These are phyloP conservation scores for Metschnikowia koreensis DNA, from an alignment of 805 yeast genomes.

Conservation along the genomic window DNA sequence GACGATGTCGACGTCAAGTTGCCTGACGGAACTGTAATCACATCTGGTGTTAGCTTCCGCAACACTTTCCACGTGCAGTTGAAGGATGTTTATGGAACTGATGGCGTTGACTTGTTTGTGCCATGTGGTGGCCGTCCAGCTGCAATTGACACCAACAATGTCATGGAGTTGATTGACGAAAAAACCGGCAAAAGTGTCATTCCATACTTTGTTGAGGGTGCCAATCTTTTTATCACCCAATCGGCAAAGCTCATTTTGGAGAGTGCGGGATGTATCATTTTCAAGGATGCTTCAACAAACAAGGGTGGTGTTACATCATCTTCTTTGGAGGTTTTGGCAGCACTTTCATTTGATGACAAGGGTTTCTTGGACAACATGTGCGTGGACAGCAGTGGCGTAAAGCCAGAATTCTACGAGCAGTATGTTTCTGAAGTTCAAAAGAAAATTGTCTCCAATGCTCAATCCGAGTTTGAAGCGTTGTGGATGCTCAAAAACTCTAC, in stretches of 20 bases:
- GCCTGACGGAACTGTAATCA: conserved; percentile 73
- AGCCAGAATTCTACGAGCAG: conserved; percentile 74
- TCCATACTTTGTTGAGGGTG: conserved; percentile 95
- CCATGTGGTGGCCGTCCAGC: conserved; percentile 99
- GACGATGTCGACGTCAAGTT: conserved; percentile 78
- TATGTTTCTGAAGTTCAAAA: conserved; percentile 84
- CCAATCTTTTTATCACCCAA: conserved; percentile 92
- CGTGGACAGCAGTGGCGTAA: conserved; percentile 48
- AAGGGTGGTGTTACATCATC: conserved; percentile 99
- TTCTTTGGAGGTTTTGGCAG: conserved; percentile 91
- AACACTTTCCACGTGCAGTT: conserved; percentile 82
- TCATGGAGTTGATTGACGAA: conserved; percentile 63
- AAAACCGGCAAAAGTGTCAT: conserved; percentile 74
- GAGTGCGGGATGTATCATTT: conserved; percentile 78
- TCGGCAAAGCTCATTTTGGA: conserved; percentile 86
- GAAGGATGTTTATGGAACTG: conserved; percentile 56
- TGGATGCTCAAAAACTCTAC: conserved; percentile 73
- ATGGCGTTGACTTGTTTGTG: conserved; percentile 77
- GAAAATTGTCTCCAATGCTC: conserved; percentile 74
- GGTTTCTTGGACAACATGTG: conserved; percentile 82
- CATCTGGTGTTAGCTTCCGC: conserved; percentile 87
- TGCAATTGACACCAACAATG: conserved; percentile 86
- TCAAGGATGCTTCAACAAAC: conserved; percentile 95
- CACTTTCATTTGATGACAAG: conserved; percentile 84
- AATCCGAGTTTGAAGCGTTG: conserved; percentile 78